These are phyloP conservation scores for Neopestalotiopsis clavispora DNA, from an alignment of 2,329 filamentous ascomycete species.

Conservation along the genomic window DNA sequence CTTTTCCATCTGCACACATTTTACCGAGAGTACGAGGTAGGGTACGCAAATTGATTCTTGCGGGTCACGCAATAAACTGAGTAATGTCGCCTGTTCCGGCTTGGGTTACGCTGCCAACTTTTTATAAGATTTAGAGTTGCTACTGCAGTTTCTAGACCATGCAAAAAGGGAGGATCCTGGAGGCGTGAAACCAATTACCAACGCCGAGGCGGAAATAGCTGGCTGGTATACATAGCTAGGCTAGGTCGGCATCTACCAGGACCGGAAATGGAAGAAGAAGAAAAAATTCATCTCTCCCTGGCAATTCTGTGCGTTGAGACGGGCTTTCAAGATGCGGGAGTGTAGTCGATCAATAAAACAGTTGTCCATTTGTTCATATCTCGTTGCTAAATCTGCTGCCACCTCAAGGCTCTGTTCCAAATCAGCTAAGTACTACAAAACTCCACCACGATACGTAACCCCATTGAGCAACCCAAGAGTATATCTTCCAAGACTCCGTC, in stretches of 20 bases:
- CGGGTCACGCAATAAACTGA: background rate
- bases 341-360: too few relatives aligned
- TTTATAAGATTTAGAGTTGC: background rate
- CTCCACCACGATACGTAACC: background rate
- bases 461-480: background rate
- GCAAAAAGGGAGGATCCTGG: background rate
- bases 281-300: too few relatives aligned
- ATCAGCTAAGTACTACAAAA: too few relatives aligned
- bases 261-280: background rate
- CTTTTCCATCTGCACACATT: background rate
- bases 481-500: background rate
- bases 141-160: background rate
- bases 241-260: background rate
- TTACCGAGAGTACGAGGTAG: background rate
- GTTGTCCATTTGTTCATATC: too few relatives aligned
- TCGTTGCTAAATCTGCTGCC: too few relatives aligned
- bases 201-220: background rate
- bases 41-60: background rate
- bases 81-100: background rate
- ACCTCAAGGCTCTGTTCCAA: too few relatives aligned
- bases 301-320: too few relatives aligned
- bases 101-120: constrained; percentile 1
- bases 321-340: too few relatives aligned
- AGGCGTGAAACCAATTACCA: background rate
- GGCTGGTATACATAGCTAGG: background rate